These are phyloP conservation scores for Trichosporon sp. DNA, from an alignment of 1,284 basidiomycete genomes.

Conservation along the genomic window DNA sequence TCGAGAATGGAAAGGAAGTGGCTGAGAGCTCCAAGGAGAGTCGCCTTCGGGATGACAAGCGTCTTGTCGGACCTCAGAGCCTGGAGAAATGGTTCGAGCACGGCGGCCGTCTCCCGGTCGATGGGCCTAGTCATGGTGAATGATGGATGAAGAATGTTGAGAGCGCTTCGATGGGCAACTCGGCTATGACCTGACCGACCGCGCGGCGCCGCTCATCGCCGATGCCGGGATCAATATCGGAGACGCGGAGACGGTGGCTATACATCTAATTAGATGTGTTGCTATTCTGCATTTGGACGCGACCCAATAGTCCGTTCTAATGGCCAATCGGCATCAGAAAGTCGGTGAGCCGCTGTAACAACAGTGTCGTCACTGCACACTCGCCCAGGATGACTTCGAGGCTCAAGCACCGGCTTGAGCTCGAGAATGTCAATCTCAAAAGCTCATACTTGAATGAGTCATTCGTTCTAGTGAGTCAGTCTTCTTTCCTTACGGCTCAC, in stretches of 20 bases:
- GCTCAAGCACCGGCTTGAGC: conserved; percentile 62
- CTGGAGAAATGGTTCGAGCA: conserved; percentile 30
- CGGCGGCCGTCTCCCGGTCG: conserved; percentile 11
- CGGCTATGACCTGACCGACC: neutral
- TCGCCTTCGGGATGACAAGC: conserved; percentile 28
- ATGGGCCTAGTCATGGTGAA: conserved; percentile 3
- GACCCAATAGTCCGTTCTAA: neutral
- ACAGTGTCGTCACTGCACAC: neutral
- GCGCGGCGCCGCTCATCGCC: neutral
- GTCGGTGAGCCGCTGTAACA: neutral
- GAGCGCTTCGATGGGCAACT: neutral
- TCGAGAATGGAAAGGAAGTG: conserved; percentile 37
- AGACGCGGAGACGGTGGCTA: neutral
- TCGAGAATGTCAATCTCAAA: conserved; percentile 69
- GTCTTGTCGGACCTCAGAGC: conserved; percentile 22
- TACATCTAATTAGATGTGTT: neutral
- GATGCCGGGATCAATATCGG: neutral
- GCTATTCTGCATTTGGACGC: too few species aligned
- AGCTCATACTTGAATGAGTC: conserved; percentile 75
- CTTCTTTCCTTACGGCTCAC: neutral
- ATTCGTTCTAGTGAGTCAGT: conserved; percentile 70
- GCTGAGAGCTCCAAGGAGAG: conserved; percentile 35
- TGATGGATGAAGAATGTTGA: neutral
- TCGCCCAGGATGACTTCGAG: conserved; percentile 52
- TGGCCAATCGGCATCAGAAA: neutral